phyloP scores from a whole-genome alignment of 2,329 filamentous ascomycete genomes.

The Purpureocillium takamizusanense region DNA sequence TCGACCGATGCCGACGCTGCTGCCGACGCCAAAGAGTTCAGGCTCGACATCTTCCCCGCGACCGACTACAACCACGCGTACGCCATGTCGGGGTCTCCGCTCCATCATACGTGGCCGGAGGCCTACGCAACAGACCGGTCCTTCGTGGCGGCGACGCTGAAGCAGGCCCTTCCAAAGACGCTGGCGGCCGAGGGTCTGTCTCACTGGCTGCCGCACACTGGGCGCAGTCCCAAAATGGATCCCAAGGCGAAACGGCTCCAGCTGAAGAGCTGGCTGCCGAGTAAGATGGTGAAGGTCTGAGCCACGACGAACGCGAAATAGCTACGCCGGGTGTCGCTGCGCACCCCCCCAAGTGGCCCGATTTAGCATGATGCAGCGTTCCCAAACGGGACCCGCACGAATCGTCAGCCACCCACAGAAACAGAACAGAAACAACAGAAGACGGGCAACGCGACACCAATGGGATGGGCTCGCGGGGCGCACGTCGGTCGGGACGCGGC shows the following conservation, averaged over 20 bases:
- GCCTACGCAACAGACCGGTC: constrained; percentile 20
- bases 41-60: constrained; percentile 29
- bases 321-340: background rate
- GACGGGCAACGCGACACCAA: constrained; percentile 1
- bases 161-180: constrained; percentile 27
- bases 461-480: too few relatives aligned
- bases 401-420: too few relatives aligned
- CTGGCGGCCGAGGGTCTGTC: constrained; percentile 28
- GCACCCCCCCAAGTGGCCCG: background rate
- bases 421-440: background rate
- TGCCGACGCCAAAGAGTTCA: constrained; percentile 25
- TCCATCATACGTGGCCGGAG: constrained; percentile 33
- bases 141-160: constrained; percentile 27
- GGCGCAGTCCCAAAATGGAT: constrained; percentile 3
- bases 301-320: background rate
- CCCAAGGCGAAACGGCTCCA: constrained; percentile 10
- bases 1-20: background rate
- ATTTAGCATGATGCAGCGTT: background rate
- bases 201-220: constrained; percentile 29
- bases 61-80: constrained; percentile 29
- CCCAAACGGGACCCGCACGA: too few relatives aligned
- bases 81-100: constrained; percentile 22
- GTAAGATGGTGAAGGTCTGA: constrained; percentile 10
- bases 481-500: too few relatives aligned
- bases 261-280: constrained; percentile 14